Conservation (phyloP, 2,329 filamentous ascomycete genomes). For the Trichoderma hamatum region DNA sequence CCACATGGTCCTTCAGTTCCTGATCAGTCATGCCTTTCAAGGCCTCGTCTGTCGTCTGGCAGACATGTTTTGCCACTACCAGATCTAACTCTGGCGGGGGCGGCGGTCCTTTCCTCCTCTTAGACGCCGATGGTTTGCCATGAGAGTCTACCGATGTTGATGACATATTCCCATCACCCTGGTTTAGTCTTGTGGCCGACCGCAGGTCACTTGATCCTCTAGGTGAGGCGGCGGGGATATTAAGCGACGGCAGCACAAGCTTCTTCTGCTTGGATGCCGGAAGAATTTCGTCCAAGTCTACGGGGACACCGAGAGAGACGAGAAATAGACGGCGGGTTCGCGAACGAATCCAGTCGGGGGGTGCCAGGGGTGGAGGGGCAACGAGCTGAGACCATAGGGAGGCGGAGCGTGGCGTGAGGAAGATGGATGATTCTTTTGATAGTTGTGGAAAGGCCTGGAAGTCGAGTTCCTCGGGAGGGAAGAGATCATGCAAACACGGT, state of each 20-base stretch:
- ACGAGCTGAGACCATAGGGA: constrained; percentile 97
- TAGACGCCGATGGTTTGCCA: constrained; percentile 52
- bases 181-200: constrained; percentile 50
- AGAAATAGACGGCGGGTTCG: constrained; percentile 93
- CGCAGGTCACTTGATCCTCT: constrained; percentile 59
- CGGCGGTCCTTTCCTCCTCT: constrained; percentile 60
- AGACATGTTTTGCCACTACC: constrained; percentile 75
- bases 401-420: constrained; percentile 82
- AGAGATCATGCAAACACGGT: constrained; percentile 68
- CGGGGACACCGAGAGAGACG: constrained; percentile 91
- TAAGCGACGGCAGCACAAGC: constrained; percentile 86
- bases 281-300: constrained; percentile 95
- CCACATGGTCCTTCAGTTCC: constrained; percentile 74
- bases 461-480: constrained; percentile 60
- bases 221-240: constrained; percentile 62
- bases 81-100: constrained; percentile 78
- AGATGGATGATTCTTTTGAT: constrained; percentile 65
- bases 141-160: constrained; percentile 63
- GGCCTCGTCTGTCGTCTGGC: constrained; percentile 82
- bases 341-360: constrained; percentile 96
- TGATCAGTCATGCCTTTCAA: constrained; percentile 75
- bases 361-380: constrained; percentile 89
- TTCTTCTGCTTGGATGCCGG: constrained; percentile 98
- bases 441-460: constrained; percentile 54
- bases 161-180: constrained; percentile 56